Percentiles rank a stretch among this genome's conserved stretches.
These are phyloP conservation scores for Xylaria sp. DNA, from an alignment of 2,329 filamentous ascomycete species.

Conservation along the genomic window DNA sequence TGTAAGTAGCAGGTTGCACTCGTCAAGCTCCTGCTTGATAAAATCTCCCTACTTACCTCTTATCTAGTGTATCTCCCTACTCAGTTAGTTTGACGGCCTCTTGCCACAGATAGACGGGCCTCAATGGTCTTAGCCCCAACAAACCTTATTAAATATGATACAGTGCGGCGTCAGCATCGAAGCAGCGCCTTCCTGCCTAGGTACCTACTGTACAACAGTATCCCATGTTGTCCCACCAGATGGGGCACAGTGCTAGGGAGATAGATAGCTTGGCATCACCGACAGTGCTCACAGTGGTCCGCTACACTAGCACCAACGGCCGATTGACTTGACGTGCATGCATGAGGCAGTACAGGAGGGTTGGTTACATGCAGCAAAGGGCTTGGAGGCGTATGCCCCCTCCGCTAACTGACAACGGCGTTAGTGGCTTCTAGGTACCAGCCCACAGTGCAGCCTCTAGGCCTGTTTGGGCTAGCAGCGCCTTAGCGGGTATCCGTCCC, in stretches of 20 bases:
- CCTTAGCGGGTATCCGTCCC: too few relatives aligned
- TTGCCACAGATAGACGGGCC: too few relatives aligned
- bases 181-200: too few relatives aligned
- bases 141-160: conserved; percentile 1
- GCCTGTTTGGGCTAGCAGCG: too few relatives aligned
- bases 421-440: not conserved
- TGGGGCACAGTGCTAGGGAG: conserved; percentile 18
- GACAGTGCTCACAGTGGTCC: too few relatives aligned
- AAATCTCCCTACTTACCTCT: too few relatives aligned
- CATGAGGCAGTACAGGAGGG: conserved; percentile 12
- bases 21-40: too few relatives aligned
- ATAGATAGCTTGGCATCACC: not conserved
- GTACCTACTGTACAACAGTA: too few relatives aligned
- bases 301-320: conserved; percentile 19
- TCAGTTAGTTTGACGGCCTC: too few relatives aligned
- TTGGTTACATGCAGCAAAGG: conserved; percentile 24
- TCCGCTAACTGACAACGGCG: not conserved
- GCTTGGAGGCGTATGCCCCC: conserved; percentile 8
- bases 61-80: not conserved
- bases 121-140: not conserved
- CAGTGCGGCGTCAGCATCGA: conserved; percentile 8
- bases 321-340: conserved; percentile 25
- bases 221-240: not conserved
- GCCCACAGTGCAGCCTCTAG: too few relatives aligned
- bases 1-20: too few relatives aligned